Percentiles rank a stretch among this genome's conserved stretches.
These are phyloP conservation scores for Aureobasidium subglaciale DNA, from an alignment of 2,329 filamentous ascomycete species.

Conservation along the genomic window DNA sequence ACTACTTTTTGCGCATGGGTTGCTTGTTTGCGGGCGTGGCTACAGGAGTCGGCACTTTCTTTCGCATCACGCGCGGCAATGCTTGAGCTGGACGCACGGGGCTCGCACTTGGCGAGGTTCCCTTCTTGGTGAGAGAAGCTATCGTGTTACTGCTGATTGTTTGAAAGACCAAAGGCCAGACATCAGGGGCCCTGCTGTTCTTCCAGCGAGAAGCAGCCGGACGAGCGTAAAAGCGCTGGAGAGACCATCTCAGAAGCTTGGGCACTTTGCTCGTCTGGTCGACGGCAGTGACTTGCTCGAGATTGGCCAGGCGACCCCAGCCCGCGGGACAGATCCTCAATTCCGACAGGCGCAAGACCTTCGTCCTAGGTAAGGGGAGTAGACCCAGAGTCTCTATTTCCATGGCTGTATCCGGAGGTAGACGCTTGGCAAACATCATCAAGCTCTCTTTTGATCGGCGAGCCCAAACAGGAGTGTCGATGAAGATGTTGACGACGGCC, in stretches of 20 bases:
- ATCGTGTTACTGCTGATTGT: neutral
- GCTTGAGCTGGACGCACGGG: neutral
- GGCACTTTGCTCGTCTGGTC: slow-evolving; percentile 26
- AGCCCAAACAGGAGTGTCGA: slow-evolving; percentile 60
- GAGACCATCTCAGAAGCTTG: neutral
- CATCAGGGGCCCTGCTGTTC: slow-evolving; percentile 7
- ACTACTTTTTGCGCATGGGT: neutral
- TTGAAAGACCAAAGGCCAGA: slow-evolving; percentile 10
- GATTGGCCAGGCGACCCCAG: slow-evolving; percentile 22
- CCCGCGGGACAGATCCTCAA: slow-evolving; percentile 22
- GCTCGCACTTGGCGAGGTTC: neutral
- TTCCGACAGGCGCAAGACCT: slow-evolving; percentile 21
- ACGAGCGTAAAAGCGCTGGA: slow-evolving; percentile 1
- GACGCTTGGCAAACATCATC: slow-evolving; percentile 43
- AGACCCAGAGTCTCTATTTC: slow-evolving; percentile 36
- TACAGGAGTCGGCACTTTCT: neutral
- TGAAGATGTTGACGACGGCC: slow-evolving; percentile 64
- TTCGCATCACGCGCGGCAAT: neutral
- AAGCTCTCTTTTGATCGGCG: slow-evolving; percentile 53
- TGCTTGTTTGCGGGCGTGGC: neutral
- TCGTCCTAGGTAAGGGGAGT: slow-evolving; percentile 31
- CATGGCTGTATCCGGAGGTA: slow-evolving; percentile 37
- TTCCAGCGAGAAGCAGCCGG: slow-evolving; percentile 1
- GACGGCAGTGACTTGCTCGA: slow-evolving; percentile 24
- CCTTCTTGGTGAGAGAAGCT: neutral